These are phyloP conservation scores for Durotheca rogersii DNA, from an alignment of 495 filamentous ascomycete species.

Conservation along the genomic window DNA sequence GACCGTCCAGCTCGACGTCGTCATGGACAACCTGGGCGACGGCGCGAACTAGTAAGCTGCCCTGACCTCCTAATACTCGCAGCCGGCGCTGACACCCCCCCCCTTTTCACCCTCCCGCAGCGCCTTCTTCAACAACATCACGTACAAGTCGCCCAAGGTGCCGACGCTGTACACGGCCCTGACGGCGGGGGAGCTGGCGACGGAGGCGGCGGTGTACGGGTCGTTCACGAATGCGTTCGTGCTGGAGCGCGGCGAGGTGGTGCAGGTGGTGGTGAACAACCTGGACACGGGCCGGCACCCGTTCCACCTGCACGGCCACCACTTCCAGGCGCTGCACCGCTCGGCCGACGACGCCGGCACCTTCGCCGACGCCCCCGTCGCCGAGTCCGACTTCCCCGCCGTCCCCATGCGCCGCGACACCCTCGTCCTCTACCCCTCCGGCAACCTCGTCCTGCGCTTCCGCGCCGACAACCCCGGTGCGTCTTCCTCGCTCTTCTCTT, in stretches of 20 bases:
- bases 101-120: slow-evolving; percentile 44
- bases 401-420: slow-evolving; percentile 59
- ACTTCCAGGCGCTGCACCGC: slow-evolving; percentile 64
- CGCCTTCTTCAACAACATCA: slow-evolving; percentile 80
- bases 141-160: slow-evolving; percentile 72
- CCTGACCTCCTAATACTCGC: background rate
- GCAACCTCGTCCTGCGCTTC: slow-evolving; percentile 67
- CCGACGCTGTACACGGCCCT: slow-evolving; percentile 78
- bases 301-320: slow-evolving; percentile 86
- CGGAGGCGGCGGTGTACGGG: slow-evolving; percentile 70
- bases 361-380: slow-evolving; percentile 46
- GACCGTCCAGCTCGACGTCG: slow-evolving; percentile 61
- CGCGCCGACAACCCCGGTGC: slow-evolving; percentile 67
- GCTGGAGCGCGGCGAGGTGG: slow-evolving; percentile 63
- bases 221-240: slow-evolving; percentile 68
- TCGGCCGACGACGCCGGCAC: slow-evolving; percentile 46
- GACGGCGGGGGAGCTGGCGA: slow-evolving; percentile 60
- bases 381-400: slow-evolving; percentile 41
- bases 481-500: slow-evolving; percentile 17
- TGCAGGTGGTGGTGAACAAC: slow-evolving; percentile 84
- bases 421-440: slow-evolving; percentile 54
- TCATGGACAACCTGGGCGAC: slow-evolving; percentile 70
- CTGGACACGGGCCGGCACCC: slow-evolving; percentile 71
- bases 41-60: slow-evolving; percentile 68
- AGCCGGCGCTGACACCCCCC: background rate